Base-by-base conservation (phyloP, 2,329 filamentous ascomycete species). In the Pestalotiopsis sp. region DNA sequence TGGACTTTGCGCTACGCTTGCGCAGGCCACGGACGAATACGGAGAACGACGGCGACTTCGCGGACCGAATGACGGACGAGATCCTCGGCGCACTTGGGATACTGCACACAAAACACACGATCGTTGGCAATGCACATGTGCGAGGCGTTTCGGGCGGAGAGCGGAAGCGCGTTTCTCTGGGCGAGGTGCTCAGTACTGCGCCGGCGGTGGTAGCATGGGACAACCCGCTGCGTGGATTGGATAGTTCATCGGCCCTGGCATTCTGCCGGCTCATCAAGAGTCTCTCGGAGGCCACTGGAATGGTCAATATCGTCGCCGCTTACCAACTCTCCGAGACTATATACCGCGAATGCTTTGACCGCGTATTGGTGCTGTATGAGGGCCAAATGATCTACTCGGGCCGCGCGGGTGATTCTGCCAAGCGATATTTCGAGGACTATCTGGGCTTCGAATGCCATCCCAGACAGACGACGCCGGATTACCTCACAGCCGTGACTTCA, bases 151-250 rank as follows among this genome's bases (percentile, higher is more conserved):
- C 82, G 63, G 87, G 87, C 57, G 87, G 87, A 38, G 86, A 90
- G 74, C 83, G 86, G 69, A 90, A 92, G 77, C 86, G 91, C 79
- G 90, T 93, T 2, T 89, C 87, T 57, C 90, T 93, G 69, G 90
- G 89, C 1, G 91, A 93, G 77, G 89, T 90, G 2, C 83, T 89
- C 64, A 82, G 90, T 36, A 87, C 87, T 84, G 6, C 81, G 23
- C 59, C 13, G 27, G 3, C 36, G 3, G 17, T 82, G 2, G 72
- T 84, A 38, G 20, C 40, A 14, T 67, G 66, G 66, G 68, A 95
- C 73, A 95, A 95, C 78, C 91, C 89, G 0, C 95, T 92, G 0
- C 85, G 93, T 62, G 93, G 93, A n/a, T 83, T 95, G 0, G 93
- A 96, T 76, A 91, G 92, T 1, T 92, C 90, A 1, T 95, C 92